phyloP scores from a whole-genome alignment of 495 filamentous ascomycete species.

The Recurvomyces mirabilis region DNA sequence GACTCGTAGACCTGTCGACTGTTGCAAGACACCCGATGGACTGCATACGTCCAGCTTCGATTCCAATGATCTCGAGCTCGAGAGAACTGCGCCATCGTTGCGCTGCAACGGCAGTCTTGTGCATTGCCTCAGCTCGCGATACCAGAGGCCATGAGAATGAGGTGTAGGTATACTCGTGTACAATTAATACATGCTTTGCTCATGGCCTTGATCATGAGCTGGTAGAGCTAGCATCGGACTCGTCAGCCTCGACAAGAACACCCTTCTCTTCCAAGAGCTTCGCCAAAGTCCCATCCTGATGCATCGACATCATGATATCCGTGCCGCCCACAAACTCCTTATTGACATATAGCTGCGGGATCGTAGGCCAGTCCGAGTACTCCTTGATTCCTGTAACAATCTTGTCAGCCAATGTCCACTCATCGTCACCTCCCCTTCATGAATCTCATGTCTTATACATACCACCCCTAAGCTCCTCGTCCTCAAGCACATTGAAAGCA shows the following conservation, averaged over 20 bases:
- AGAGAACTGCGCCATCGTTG: no score
- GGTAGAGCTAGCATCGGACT: constrained; percentile 5
- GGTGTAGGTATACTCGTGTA: background rate
- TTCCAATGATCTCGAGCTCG: no score
- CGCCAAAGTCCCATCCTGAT: constrained; percentile 87
- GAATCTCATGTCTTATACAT: constrained; percentile 31
- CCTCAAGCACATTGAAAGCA: constrained; percentile 92
- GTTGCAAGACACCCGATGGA: no score
- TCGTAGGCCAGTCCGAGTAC: constrained; percentile 97
- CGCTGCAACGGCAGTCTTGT: no score
- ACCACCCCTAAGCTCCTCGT: constrained; percentile 77
- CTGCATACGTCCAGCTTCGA: no score
- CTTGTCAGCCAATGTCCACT: constrained; percentile 11
- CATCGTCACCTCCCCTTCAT: background rate
- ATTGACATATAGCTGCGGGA: constrained; percentile 88
- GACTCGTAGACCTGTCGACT: no score
- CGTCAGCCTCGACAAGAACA: constrained; percentile 47
- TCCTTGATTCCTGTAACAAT: constrained; percentile 74
- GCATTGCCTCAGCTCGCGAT: no score
- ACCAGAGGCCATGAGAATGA: background rate
- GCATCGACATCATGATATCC: constrained; percentile 94
- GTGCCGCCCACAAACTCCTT: constrained; percentile 96
- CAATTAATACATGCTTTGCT: background rate
- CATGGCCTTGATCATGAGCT: no score
- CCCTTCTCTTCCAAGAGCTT: constrained; percentile 84